Percentiles rank a stretch among this genome's conserved stretches.
Conservation (phyloP, 2,329 filamentous ascomycete species). For the Neofusicoccum cordaticola region DNA sequence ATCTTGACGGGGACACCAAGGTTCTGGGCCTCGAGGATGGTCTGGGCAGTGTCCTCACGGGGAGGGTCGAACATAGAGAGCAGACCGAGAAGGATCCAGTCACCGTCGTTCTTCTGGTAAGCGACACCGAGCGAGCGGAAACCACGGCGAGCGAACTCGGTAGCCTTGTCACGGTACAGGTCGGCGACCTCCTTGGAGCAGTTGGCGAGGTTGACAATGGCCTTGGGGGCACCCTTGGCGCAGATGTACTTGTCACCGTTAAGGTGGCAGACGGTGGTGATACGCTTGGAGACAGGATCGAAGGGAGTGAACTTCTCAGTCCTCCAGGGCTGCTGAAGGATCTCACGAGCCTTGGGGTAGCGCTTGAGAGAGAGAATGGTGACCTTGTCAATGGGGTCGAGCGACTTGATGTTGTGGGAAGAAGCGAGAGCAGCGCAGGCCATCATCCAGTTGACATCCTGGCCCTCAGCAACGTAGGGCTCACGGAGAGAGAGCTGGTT, state of each 20-base stretch:
- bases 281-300: constrained; percentile 77
- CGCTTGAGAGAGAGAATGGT: constrained; percentile 73
- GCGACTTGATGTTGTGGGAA: constrained; percentile 74
- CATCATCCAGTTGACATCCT: constrained; percentile 84
- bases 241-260: constrained; percentile 69
- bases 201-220: constrained; percentile 66
- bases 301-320: constrained; percentile 76
- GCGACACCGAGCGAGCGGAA: constrained; percentile 79
- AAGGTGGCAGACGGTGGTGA: constrained; percentile 67
- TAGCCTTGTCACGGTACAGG: constrained; percentile 69
- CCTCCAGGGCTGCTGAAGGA: constrained; percentile 70
- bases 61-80: constrained; percentile 79
- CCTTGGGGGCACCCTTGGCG: constrained; percentile 76
- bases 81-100: constrained; percentile 72
- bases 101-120: constrained; percentile 72
- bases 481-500: constrained; percentile 75
- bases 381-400: constrained; percentile 78
- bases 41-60: constrained; percentile 75
- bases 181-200: constrained; percentile 63
- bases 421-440: constrained; percentile 73
- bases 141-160: constrained; percentile 73
- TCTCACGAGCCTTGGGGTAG: constrained; percentile 74
- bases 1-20: constrained; percentile 78
- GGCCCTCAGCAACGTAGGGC: constrained; percentile 71
- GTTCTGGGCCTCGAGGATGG: constrained; percentile 71